Percentiles rank a stretch among this genome's conserved stretches.
Conservation (phyloP, 805 yeast genomes). For the Candida hungchunana region DNA sequence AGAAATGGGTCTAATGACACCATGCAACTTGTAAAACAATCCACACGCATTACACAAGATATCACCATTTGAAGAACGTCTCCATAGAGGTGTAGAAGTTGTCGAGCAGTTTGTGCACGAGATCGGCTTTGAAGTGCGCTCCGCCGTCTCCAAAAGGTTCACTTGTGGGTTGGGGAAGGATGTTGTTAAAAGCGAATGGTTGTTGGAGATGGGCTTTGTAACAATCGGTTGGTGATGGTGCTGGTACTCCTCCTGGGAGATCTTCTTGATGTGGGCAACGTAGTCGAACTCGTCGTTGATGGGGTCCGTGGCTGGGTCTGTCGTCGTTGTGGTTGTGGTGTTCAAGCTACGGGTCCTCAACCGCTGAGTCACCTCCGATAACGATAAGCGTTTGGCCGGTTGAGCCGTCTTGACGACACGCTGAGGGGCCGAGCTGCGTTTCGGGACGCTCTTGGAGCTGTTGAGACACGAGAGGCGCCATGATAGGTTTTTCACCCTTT, state of each 20-base stretch:
- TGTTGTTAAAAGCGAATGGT: conserved; percentile 12
- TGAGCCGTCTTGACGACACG: conserved; percentile 4
- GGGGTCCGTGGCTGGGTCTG: conserved; percentile 20
- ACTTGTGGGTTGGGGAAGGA: conserved; percentile 16
- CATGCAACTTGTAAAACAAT: conserved; percentile 83
- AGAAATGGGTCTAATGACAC: conserved; percentile 72
- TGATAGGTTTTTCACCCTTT: conserved; percentile 15
- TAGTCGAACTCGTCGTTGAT: conserved; percentile 55
- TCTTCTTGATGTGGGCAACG: conserved; percentile 53
- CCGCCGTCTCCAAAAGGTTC: conserved; percentile 8
- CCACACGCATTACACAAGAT: conserved; percentile 97
- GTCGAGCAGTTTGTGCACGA: conserved; percentile 85
- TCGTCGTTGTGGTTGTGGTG: conserved; percentile 1
- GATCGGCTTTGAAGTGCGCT: conserved; percentile 7
- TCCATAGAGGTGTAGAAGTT: conserved; percentile 90
- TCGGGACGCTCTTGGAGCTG: neutral
- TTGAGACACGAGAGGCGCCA: conserved; percentile 14
- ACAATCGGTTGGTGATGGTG: conserved; percentile 9
- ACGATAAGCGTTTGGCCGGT: conserved; percentile 3
- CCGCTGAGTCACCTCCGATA: conserved; percentile 10
- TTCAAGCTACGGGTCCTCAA: neutral
- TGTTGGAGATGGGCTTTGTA: conserved; percentile 11
- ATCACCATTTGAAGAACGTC: conserved; percentile 84
- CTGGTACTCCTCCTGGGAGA: conserved; percentile 35
- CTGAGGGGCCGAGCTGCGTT: neutral